A percentile compares a stretch with the other conserved stretches of the same genome.
Conservation (phyloP, 257 asterid species). For the Lycium barbarum region DNA sequence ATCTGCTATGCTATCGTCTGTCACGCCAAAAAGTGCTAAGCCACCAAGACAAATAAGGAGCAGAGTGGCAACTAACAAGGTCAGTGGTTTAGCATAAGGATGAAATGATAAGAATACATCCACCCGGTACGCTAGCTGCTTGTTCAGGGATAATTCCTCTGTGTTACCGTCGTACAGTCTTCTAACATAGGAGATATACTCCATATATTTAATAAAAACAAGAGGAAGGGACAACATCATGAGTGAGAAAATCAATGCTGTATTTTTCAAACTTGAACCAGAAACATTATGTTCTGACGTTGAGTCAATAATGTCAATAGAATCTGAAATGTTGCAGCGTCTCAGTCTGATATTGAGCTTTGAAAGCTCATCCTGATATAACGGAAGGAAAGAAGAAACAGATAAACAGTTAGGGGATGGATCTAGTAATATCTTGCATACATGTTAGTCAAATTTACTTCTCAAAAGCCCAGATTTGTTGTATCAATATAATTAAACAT, state of each 20-base stretch:
- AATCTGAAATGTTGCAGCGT: slow-evolving; percentile 54
- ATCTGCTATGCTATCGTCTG: slow-evolving; percentile 73
- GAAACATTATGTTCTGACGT: slow-evolving; percentile 40
- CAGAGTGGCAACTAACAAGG: slow-evolving; percentile 78
- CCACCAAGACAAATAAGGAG: slow-evolving; percentile 80
- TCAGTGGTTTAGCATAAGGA: slow-evolving; percentile 86
- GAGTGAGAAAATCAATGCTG: slow-evolving; percentile 64
- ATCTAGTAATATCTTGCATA: slow-evolving; percentile 20
- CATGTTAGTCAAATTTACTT: slow-evolving; percentile 2
- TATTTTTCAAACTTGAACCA: slow-evolving; percentile 52
- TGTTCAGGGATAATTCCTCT: slow-evolving; percentile 74
- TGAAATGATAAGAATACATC: slow-evolving; percentile 74
- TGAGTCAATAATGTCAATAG: slow-evolving; percentile 42
- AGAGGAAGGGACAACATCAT: slow-evolving; percentile 64
- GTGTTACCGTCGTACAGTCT: slow-evolving; percentile 56
- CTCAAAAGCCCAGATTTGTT: neutral
- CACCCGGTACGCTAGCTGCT: slow-evolving; percentile 79
- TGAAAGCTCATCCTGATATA: slow-evolving; percentile 64
- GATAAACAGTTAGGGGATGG: neutral
- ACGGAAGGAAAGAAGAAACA: slow-evolving; percentile 32
- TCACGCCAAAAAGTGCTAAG: slow-evolving; percentile 82
- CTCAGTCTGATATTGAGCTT: slow-evolving; percentile 57
- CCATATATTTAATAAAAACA: slow-evolving; percentile 68
- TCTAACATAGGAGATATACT: slow-evolving; percentile 63
- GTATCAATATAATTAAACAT: slow-evolving; percentile 11